These are phyloP conservation scores for Cercospora sojina DNA, from an alignment of 2,329 filamentous ascomycete species.

Conservation along the genomic window DNA sequence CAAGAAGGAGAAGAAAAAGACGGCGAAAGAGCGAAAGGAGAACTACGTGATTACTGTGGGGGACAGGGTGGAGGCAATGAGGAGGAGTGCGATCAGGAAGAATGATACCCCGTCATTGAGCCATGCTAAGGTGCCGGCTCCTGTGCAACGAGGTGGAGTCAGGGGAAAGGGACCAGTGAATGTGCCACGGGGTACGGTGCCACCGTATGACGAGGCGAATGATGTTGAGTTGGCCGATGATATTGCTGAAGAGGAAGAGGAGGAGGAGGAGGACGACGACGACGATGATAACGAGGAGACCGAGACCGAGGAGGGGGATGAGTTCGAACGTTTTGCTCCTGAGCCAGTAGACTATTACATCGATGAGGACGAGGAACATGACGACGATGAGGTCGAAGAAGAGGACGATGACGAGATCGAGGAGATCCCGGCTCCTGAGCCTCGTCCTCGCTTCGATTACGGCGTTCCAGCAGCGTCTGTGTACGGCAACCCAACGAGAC, in stretches of 20 bases:
- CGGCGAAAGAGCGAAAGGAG: neutral
- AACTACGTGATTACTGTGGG: neutral
- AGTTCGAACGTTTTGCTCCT: neutral
- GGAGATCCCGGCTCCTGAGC: neutral
- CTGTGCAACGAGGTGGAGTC: neutral
- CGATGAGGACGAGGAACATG: neutral
- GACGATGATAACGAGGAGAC: neutral
- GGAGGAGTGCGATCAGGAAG: neutral
- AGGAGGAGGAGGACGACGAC: neutral
- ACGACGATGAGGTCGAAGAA: neutral
- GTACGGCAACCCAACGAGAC: neutral
- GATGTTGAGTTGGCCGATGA: neutral
- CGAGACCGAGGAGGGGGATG: neutral
- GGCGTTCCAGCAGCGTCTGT: neutral
- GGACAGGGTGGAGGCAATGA: neutral
- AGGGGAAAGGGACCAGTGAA: neutral
- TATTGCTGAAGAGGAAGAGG: neutral
- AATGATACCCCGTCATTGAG: neutral
- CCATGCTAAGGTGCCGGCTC: neutral
- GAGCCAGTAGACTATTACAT: neutral
- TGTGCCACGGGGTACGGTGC: neutral
- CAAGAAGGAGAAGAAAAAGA: neutral
- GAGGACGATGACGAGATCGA: neutral
- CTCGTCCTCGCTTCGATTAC: neutral
- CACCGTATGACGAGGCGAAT: neutral